Base-by-base conservation (phyloP, 176 grass and related monocot species). In the Panicum miliaceum region DNA sequence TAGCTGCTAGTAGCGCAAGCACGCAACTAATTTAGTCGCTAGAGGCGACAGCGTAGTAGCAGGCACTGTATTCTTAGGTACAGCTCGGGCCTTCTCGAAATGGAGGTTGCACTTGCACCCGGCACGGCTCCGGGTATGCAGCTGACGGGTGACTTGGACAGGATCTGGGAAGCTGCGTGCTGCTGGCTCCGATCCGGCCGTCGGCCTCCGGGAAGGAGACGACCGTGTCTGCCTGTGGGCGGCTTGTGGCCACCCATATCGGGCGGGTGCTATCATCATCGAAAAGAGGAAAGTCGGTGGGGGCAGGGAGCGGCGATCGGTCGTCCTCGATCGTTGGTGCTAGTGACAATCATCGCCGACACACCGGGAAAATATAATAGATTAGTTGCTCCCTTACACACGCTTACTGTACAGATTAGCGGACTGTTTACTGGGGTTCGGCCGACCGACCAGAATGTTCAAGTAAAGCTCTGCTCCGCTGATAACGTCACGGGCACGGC, bases 281-380 rank as follows among this genome's bases (percentile, higher is more conserved):
- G 58, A 54, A 66, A 86, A 66, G 46, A 29, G 59, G 34, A 82
- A 77, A 77, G 64, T 48, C 64, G 56, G 83, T 77, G 43, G 77
- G 70, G 11, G n/a, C n/a, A 79, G 4, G 48, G 82, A 48, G 36
- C 47, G 32, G 58, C 29, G 41, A 37, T 23, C 18, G 34, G 63
- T 36, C 3, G 40, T 64, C n/a, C 18, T 35, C 25, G 13, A 41
- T 16, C 42, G 50, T 85, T 34, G 47, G 63, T 42, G 38, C 9
- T 8, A 15, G 62, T 51, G 22, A 12, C 50, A 3, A 84, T 75
- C 68, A 68, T 42, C 40, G 76, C 82, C 69, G 82, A 46, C 43
- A 84, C 81, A 75, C 6, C 46, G 19, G 63, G 40, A 34, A 67
- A 27, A 43, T 73, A 20, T 6, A 40, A n/a, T n/a, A 3, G 12